These are phyloP conservation scores for Lodderomyces metapsilosis DNA, from an alignment of 1,139 yeast species.

Conservation along the genomic window DNA sequence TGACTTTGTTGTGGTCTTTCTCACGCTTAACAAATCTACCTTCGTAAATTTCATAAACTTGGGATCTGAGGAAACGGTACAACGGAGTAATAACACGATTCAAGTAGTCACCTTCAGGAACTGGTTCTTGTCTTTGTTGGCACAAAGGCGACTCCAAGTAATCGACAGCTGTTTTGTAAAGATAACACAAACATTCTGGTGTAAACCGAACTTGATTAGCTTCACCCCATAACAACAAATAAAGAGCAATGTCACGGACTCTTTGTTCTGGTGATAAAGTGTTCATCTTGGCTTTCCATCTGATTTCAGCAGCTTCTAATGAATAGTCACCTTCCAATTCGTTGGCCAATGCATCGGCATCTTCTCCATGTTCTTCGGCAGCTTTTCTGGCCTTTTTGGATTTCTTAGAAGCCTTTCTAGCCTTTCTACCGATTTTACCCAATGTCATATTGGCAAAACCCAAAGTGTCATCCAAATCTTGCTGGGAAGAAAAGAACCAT, in stretches of 20 bases:
- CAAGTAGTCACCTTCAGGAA: constrained; percentile 94
- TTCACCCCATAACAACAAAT: constrained; percentile 95
- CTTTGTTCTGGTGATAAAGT: constrained; percentile 61
- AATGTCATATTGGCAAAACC: constrained; percentile 63
- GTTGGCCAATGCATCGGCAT: constrained; percentile 56
- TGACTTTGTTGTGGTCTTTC: constrained; percentile 88
- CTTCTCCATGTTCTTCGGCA: constrained; percentile 48
- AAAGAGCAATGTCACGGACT: constrained; percentile 86
- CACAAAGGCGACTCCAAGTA: constrained; percentile 85
- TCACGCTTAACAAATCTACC: constrained; percentile 98
- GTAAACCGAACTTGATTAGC: constrained; percentile 96
- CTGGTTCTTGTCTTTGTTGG: constrained; percentile 84
- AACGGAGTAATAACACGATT: constrained; percentile 91
- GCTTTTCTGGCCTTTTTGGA: constrained; percentile 65
- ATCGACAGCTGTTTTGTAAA: constrained; percentile 90
- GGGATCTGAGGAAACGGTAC: constrained; percentile 87
- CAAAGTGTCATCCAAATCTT: constrained; percentile 39
- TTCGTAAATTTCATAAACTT: constrained; percentile 90
- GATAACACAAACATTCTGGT: constrained; percentile 89
- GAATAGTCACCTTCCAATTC: constrained; percentile 87
- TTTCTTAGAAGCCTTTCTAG: constrained; percentile 53
- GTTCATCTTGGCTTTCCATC: constrained; percentile 53
- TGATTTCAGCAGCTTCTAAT: constrained; percentile 50
- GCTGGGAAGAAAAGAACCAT: constrained; percentile 46
- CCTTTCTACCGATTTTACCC: constrained; percentile 62